phyloP scores from a whole-genome alignment of 75 land plant species.

The Gnetum montanum region DNA sequence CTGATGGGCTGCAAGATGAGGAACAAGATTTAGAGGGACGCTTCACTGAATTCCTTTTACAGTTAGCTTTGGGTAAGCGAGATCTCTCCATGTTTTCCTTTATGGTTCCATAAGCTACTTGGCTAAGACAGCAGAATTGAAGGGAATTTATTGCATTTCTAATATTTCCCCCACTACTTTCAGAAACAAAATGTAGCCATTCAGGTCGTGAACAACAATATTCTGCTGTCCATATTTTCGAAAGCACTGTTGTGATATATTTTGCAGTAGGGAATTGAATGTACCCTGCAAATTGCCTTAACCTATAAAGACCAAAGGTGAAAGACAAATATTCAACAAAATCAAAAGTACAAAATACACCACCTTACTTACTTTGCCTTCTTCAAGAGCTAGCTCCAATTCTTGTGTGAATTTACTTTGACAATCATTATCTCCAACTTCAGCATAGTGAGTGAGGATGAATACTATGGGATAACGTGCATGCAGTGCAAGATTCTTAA shows the following conservation, averaged over 20 bases:
- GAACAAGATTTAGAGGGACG: not conserved
- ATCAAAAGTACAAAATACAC: not conserved
- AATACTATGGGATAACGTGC: constrained; percentile 56
- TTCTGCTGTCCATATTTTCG: constrained; percentile 52
- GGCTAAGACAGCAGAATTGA: constrained; percentile 51
- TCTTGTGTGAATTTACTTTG: constrained; percentile 20
- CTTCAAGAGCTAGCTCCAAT: constrained; percentile 42
- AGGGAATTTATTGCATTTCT: constrained; percentile 79
- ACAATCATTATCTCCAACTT: constrained; percentile 23
- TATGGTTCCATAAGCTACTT: constrained; percentile 11
- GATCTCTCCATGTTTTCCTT: not conserved
- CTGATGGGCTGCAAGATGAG: not conserved
- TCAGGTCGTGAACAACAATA: constrained; percentile 24
- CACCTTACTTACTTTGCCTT: constrained; percentile 79
- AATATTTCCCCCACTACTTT: constrained; percentile 77
- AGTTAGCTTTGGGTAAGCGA: not conserved
- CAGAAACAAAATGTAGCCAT: constrained; percentile 57
- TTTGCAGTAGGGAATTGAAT: constrained; percentile 80
- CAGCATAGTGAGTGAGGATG: constrained; percentile 49
- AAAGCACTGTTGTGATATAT: constrained; percentile 63
- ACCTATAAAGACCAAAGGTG: not conserved
- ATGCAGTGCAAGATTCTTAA: constrained; percentile 45
- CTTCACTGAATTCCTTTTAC: constrained; percentile 4
- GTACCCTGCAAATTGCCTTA: constrained; percentile 1
- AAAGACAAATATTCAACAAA: not conserved